phyloP scores from a whole-genome alignment of 2,329 filamentous ascomycete species.

The Nigrograna mackinnonii region DNA sequence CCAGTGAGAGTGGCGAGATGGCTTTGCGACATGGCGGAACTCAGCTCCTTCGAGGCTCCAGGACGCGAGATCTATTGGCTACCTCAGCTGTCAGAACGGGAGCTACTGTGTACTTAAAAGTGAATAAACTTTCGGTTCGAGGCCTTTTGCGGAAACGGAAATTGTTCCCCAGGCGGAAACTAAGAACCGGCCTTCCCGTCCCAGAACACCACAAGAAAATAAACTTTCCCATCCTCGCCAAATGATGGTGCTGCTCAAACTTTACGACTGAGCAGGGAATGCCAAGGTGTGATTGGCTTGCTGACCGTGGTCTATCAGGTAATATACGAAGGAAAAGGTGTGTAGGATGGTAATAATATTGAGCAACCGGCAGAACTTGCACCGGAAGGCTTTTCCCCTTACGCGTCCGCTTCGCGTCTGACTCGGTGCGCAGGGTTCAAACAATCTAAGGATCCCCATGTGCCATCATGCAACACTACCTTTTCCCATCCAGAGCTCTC shows the following conservation, averaged over 20 bases:
- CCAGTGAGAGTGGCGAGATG: neutral
- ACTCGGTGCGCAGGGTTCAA: neutral
- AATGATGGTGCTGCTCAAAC: neutral
- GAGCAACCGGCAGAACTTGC: neutral
- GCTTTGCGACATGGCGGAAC: neutral
- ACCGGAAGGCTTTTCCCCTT: neutral
- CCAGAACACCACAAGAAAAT: neutral
- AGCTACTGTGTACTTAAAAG: neutral
- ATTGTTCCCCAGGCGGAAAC: neutral
- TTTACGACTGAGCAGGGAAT: neutral
- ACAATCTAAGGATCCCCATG: too few relatives aligned
- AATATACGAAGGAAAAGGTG: neutral
- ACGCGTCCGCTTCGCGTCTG: neutral
- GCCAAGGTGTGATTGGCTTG: neutral
- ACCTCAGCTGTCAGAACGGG: neutral
- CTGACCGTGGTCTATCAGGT: neutral
- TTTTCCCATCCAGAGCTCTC: too few relatives aligned
- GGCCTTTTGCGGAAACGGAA: neutral
- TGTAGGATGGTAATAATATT: neutral
- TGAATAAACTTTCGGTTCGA: neutral
- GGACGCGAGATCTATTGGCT: neutral
- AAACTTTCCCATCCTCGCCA: neutral
- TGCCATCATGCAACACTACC: too few relatives aligned
- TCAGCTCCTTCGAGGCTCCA: neutral
- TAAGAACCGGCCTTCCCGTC: neutral